These are phyloP conservation scores for Platanthera guangdongensis DNA, from an alignment of 106 monocot species.

Conservation along the genomic window DNA sequence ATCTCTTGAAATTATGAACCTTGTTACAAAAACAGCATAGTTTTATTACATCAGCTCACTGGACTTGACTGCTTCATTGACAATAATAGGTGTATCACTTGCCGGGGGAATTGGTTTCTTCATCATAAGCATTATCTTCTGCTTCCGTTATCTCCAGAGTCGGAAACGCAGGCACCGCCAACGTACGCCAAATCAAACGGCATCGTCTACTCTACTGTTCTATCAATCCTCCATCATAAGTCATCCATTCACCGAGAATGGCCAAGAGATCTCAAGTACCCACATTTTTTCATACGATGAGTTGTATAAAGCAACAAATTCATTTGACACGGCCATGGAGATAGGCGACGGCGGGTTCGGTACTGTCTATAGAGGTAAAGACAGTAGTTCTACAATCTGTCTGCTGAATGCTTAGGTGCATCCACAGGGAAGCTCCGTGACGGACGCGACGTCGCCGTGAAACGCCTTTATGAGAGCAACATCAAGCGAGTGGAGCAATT, in stretches of 20 bases:
- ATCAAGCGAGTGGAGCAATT: constrained; percentile 31
- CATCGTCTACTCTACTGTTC: not conserved
- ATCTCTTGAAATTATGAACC: not conserved
- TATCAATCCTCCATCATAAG: constrained; percentile 8
- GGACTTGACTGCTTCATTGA: not conserved
- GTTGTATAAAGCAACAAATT: no score
- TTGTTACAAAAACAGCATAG: not conserved
- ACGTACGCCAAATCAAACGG: not conserved
- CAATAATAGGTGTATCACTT: not conserved
- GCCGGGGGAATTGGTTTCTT: not conserved
- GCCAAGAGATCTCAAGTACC: not conserved
- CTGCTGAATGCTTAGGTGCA: not conserved
- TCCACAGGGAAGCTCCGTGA: constrained; percentile 32
- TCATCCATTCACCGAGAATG: constrained; percentile 6
- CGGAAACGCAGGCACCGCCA: not conserved
- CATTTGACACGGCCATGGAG: no score
- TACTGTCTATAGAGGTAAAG: no score
- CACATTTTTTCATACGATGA: not conserved
- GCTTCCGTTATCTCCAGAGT: not conserved
- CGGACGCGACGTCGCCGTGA: constrained; percentile 41
- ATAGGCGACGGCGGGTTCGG: no score
- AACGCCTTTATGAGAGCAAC: constrained; percentile 45
- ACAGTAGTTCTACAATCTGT: not conserved
- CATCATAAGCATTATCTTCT: not conserved
- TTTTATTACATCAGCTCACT: not conserved